Conservation (phyloP, 2,329 filamentous ascomycete genomes). For the Fusarium sambucinum region DNA sequence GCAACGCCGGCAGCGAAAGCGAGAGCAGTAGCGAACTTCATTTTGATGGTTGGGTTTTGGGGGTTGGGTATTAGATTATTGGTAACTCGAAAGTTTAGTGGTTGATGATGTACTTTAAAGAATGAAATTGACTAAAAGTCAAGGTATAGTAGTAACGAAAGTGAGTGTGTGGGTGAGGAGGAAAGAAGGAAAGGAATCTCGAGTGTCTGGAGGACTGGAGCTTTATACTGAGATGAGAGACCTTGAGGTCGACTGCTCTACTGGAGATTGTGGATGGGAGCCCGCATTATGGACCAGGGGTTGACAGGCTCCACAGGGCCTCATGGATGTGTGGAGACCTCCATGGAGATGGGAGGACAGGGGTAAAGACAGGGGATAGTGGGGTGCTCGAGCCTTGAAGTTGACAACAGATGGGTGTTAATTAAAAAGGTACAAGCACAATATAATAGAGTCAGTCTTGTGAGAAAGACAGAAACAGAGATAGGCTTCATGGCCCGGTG, state of each 20-base stretch:
- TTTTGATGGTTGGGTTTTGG: constrained; percentile 61
- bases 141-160: constrained; percentile 45
- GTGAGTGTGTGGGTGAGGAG: constrained; percentile 57
- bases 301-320: not conserved
- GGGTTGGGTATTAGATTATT: constrained; percentile 52
- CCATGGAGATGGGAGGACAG: constrained; percentile 12
- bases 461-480: constrained; percentile 25
- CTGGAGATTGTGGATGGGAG: constrained; percentile 33
- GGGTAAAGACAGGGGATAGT: constrained; percentile 13
- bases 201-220: constrained; percentile 56
- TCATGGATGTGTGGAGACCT: constrained; percentile 27
- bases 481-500: constrained; percentile 31
- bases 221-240: constrained; percentile 61
- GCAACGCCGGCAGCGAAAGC: constrained; percentile 65
- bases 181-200: constrained; percentile 52
- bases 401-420: constrained; percentile 17
- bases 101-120: constrained; percentile 45
- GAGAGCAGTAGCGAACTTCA: constrained; percentile 71
- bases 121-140: constrained; percentile 50
- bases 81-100: constrained; percentile 52
- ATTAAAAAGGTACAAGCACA: constrained; percentile 25
- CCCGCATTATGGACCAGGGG: constrained; percentile 30
- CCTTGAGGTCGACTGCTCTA: constrained; percentile 3
- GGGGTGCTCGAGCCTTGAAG: constrained; percentile 10
- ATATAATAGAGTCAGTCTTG: constrained; percentile 13